phyloP scores from a whole-genome alignment of 2,329 filamentous ascomycete species.

The Trichoderma gracile region DNA sequence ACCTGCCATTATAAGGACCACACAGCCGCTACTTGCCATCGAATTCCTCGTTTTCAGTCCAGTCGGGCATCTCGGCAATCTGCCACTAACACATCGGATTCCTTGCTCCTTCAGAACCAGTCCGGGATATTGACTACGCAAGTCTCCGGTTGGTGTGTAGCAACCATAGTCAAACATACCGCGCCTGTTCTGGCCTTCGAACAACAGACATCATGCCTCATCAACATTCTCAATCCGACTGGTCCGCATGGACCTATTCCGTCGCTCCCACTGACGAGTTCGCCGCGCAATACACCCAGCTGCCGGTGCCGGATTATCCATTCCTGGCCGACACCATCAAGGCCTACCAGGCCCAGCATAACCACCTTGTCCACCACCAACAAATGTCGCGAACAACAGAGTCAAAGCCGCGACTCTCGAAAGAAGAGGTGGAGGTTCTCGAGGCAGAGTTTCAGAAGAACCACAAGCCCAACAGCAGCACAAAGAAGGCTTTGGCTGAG shows the following conservation, averaged over 20 bases:
- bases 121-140: neutral
- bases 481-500: conserved; percentile 62
- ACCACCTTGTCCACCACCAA: conserved; percentile 41
- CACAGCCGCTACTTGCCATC: conserved; percentile 9
- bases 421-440: conserved; percentile 60
- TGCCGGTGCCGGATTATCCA: conserved; percentile 39
- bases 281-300: conserved; percentile 36
- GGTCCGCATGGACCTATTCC: conserved; percentile 41
- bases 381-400: conserved; percentile 47
- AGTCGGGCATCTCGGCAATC: neutral
- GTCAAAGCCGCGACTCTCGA: conserved; percentile 56
- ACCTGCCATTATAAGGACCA: neutral
- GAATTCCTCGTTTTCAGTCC: neutral
- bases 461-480: conserved; percentile 63
- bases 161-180: neutral
- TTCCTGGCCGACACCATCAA: conserved; percentile 45
- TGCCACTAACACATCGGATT: neutral
- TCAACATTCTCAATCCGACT: conserved; percentile 39
- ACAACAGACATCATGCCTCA: conserved; percentile 36
- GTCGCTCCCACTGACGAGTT: conserved; percentile 34
- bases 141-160: neutral
- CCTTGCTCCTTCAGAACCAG: neutral
- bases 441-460: conserved; percentile 65
- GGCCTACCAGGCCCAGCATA: conserved; percentile 41
- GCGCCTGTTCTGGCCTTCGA: neutral